Base-by-base conservation (phyloP, 2,329 filamentous ascomycete genomes). In the Fusarium incarnatum region DNA sequence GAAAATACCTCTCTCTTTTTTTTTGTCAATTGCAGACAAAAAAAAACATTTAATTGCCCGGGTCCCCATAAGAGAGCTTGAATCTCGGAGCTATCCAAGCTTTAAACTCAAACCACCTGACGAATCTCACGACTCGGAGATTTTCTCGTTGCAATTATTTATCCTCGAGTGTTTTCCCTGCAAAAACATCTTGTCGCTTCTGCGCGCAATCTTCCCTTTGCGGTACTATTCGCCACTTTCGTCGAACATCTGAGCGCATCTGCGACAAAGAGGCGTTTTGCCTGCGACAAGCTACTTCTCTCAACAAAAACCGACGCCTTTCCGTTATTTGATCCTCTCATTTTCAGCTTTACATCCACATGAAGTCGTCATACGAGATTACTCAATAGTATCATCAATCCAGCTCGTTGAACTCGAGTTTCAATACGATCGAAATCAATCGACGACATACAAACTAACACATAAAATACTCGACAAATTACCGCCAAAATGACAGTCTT, bases 401-500 rank as follows among this genome's bases (percentile, higher is more conserved):
- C n/a, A 56, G 49, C 56, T 47, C 58, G 48, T 60, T 32, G 46
- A 42, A 46, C 30, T 53, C 40, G 41, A 22, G 28, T 52, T 28
- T 12, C 20, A 60, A 56, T 32, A 52, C 20, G 12, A 60, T 6
- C 16, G 32, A 37, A 37, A 6, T 49, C 55, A 28, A 60, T 52
- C 64, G 22, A 60, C 48, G 11, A 56, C 34, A n/a, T 41, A 41
- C 20, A 13, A 55, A 44, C 32, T 27, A 44, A 41, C 47, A 66
- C 49, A 49, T 63, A 41, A 65, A 59, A 46, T 49, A 34, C 49
- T 56, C 41, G 30, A 28, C 53, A 55, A 68, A 49, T 55, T 54
- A 16, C 18, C 59, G 68, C 50, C 77, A 81, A 49, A 58, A 82
- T 82, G 80, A 82, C 80, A 15, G 80, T 82, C 74, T 81, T 81